A percentile compares a stretch with the other conserved stretches of the same genome.
Evolutionary conservation across 73 alveolate genomes (phyloP).

Genomic region (Paramecium sexaurelia): DNA sequence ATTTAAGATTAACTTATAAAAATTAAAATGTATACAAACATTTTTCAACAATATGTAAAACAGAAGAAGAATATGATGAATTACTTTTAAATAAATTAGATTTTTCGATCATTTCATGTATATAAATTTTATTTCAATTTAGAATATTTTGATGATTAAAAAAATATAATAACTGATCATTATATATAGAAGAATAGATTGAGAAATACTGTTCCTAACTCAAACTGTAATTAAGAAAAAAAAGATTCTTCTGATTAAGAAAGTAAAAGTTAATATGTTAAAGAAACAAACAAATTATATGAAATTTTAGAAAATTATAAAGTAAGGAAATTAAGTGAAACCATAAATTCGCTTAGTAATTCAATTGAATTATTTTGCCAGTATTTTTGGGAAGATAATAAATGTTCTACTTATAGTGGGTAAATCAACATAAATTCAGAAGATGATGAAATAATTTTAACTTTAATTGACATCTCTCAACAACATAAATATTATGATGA

Average conservation of each 20-base stretch:
- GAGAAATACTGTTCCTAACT: not conserved
- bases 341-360: not conserved
- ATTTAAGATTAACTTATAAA: not conserved
- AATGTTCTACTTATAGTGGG: not conserved
- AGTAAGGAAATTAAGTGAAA: not conserved
- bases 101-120: not conserved
- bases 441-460: not conserved
- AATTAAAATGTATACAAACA: not conserved
- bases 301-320: not conserved
- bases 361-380: not conserved
- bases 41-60: not conserved
- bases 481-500: not conserved
- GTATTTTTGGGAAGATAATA: not conserved
- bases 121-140: not conserved
- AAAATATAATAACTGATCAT: not conserved
- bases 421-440: not conserved
- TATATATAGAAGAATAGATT: not conserved
- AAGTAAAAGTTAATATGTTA: not conserved
- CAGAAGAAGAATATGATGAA: not conserved
- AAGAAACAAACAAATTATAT: not conserved
- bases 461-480: not conserved
- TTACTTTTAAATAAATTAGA: not conserved
- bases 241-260: not conserved
- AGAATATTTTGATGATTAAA: not conserved
- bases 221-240: not conserved